A percentile compares a stretch with the other conserved stretches of the same genome.
These are phyloP conservation scores for Sclerotinia nivalis DNA, from an alignment of 2,329 filamentous ascomycete species.

Conservation along the genomic window DNA sequence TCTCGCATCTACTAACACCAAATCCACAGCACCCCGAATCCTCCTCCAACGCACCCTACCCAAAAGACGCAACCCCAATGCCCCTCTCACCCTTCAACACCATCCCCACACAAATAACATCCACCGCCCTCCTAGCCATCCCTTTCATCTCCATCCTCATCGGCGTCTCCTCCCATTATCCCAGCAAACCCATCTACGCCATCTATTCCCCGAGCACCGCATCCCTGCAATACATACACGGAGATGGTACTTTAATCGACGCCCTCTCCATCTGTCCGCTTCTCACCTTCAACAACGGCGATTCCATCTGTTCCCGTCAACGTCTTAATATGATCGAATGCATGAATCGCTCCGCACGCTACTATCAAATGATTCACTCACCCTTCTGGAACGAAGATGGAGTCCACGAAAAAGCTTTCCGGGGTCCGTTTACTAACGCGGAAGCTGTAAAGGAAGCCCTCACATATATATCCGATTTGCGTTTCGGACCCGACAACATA, in stretches of 20 bases:
- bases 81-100: neutral
- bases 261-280: neutral
- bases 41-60: neutral
- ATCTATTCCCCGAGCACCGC: neutral
- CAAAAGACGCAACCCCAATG: neutral
- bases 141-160: constrained; percentile 2
- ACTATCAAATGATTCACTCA: neutral
- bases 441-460: neutral
- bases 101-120: neutral
- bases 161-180: neutral
- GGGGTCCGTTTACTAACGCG: neutral
- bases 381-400: neutral
- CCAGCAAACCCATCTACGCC: neutral
- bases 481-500: neutral
- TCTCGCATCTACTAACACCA: neutral
- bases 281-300: neutral
- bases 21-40: neutral
- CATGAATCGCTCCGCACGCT: neutral
- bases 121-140: neutral
- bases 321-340: constrained; percentile 4
- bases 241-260: neutral
- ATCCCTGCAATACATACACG: neutral
- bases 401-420: neutral
- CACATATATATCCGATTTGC: constrained; percentile 1
- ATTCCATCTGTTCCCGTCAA: neutral